phyloP scores from a whole-genome alignment of 83 land plant genomes.

The Picea mariana region DNA sequence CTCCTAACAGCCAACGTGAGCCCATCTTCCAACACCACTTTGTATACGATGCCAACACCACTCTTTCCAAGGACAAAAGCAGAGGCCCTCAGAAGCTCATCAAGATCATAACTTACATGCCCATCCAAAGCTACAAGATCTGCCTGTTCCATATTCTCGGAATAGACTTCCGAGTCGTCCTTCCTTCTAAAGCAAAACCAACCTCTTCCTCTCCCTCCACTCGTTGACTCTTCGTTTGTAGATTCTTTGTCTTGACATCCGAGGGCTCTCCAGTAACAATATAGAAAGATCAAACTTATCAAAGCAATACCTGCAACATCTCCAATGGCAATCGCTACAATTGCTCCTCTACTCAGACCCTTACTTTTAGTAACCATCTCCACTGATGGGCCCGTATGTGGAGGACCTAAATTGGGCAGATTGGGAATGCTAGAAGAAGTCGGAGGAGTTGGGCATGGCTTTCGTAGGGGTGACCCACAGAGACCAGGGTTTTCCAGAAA shows the following conservation, averaged over 20 bases:
- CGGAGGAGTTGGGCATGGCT: constrained; percentile 47
- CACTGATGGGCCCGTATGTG: constrained; percentile 17
- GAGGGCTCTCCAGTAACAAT: constrained; percentile 53
- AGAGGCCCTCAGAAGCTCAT: constrained; percentile 78
- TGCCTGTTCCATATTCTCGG: constrained; percentile 58
- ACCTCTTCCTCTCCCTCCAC: constrained; percentile 28
- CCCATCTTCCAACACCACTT: constrained; percentile 79
- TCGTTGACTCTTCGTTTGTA: constrained; percentile 16
- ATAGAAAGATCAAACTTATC: constrained; percentile 55
- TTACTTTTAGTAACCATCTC: background rate
- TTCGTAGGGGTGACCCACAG: constrained; percentile 77
- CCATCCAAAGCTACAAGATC: constrained; percentile 69
- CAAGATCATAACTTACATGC: constrained; percentile 56
- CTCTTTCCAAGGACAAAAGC: constrained; percentile 87
- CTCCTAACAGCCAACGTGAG: constrained; percentile 76
- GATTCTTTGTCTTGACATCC: constrained; percentile 23
- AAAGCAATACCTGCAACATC: constrained; percentile 66
- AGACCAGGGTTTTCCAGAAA: constrained; percentile 74
- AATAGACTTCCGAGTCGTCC: constrained; percentile 53
- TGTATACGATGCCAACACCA: constrained; percentile 78
- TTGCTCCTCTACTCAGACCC: constrained; percentile 52
- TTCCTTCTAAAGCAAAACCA: constrained; percentile 52
- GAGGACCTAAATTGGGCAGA: constrained; percentile 16
- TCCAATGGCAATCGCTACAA: constrained; percentile 57
- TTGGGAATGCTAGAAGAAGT: background rate